Evolutionary conservation across 306 rosid genomes (phyloP).

Genomic region (Herpetospermum pedunculosum): DNA sequence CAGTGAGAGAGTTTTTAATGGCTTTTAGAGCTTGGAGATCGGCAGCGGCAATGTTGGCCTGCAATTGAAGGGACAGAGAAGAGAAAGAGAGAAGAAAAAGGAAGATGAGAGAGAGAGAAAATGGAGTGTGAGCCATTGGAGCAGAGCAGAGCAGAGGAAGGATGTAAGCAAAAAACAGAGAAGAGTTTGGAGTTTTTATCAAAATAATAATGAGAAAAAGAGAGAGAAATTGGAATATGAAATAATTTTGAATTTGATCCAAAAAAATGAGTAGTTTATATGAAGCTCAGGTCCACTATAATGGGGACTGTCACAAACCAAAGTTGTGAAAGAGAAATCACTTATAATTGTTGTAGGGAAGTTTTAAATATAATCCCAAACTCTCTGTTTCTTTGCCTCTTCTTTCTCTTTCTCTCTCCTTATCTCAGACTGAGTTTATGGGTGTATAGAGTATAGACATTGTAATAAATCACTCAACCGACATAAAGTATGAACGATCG

Average conservation of each 20-base stretch:
- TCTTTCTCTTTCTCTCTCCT: no score
- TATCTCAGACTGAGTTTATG: no score
- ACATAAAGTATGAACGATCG: no score
- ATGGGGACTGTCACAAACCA: no score
- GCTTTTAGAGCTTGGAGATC: constrained; percentile 53
- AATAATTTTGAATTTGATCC: not conserved
- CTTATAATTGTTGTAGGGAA: not conserved
- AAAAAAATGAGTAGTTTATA: not conserved
- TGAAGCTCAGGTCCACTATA: constrained; percentile 7
- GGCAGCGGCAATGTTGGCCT: constrained; percentile 10
- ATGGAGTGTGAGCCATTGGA: not conserved
- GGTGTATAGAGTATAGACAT: no score
- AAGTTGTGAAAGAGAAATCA: constrained; percentile 1
- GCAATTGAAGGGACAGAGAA: constrained; percentile 13
- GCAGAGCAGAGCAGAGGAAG: not conserved
- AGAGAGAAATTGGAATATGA: not conserved
- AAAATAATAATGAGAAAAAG: not conserved
- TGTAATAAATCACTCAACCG: no score
- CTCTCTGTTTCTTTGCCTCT: no score
- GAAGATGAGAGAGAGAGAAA: not conserved
- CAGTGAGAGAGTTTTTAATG: constrained; percentile 44
- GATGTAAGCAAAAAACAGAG: not conserved
- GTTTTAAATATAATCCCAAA: not conserved
- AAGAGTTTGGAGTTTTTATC: not conserved
- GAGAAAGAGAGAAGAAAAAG: constrained; percentile 6